Evolutionary conservation across 495 filamentous ascomycete genomes (phyloP).

Genomic region (Platismatia glauca): DNA sequence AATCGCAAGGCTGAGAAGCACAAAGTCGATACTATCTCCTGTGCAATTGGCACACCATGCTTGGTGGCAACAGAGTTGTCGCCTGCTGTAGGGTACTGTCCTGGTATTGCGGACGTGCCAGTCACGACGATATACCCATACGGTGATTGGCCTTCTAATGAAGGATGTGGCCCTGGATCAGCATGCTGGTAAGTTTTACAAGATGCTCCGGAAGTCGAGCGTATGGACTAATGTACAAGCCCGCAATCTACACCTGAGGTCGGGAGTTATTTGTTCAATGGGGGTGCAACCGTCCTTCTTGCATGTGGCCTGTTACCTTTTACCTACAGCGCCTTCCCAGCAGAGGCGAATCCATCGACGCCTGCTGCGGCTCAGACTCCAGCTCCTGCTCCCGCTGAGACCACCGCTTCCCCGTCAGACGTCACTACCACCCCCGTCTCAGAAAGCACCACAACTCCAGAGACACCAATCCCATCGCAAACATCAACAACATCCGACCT

Average conservation of each 20-base stretch:
- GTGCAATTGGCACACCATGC: neutral
- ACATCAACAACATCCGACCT: neutral
- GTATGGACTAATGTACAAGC: neutral
- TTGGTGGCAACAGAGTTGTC: neutral
- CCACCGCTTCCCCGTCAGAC: neutral
- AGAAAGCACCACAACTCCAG: neutral
- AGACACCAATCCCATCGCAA: neutral
- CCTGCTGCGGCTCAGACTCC: neutral
- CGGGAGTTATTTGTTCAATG: neutral
- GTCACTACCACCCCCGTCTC: neutral
- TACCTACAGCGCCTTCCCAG: neutral
- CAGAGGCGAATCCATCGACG: neutral
- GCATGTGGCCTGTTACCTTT: neutral
- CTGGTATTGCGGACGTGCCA: neutral
- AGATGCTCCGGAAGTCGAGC: neutral
- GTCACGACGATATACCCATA: neutral
- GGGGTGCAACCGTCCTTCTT: neutral
- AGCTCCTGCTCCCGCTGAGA: neutral
- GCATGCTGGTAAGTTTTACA: neutral
- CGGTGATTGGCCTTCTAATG: neutral
- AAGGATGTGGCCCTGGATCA: constrained; percentile 8
- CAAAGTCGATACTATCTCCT: constrained; percentile 1
- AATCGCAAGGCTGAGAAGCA: neutral
- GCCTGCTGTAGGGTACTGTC: constrained; percentile 3
- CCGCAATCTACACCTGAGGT: neutral